phyloP scores from a whole-genome alignment of 1,284 basidiomycete species.

The Marasmius tenuissimus region DNA sequence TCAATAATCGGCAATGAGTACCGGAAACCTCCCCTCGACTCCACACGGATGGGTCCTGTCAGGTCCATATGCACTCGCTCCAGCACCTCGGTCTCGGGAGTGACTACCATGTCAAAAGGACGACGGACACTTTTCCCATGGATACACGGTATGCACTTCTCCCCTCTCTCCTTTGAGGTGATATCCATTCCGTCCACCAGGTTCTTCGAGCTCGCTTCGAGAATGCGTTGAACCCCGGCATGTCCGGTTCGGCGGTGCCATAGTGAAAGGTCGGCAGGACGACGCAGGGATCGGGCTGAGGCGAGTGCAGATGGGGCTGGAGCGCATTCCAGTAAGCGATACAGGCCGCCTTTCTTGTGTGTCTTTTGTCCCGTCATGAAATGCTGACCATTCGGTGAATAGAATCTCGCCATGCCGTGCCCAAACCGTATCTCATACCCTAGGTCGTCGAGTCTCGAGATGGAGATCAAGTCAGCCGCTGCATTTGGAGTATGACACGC shows the following conservation, averaged over 20 bases:
- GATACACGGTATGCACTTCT: slow-evolving; percentile 5
- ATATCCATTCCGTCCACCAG: slow-evolving; percentile 9
- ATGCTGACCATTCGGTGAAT: neutral
- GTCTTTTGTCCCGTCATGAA: neutral
- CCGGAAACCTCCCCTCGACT: neutral
- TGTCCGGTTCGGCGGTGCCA: slow-evolving; percentile 7
- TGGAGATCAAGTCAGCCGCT: neutral
- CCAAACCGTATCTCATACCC: neutral
- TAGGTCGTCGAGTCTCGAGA: neutral
- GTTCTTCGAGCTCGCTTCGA: neutral
- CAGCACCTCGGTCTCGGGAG: neutral
- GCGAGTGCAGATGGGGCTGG: neutral
- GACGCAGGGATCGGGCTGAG: neutral
- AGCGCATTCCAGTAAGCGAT: neutral
- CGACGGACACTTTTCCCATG: neutral
- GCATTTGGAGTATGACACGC: slow-evolving; percentile 1
- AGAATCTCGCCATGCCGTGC: neutral
- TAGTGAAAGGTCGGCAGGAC: neutral
- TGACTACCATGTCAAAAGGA: slow-evolving; percentile 5
- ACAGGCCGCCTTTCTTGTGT: neutral
- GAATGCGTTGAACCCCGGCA: neutral
- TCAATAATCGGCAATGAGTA: neutral
- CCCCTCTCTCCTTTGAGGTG: neutral
- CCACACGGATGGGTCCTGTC: neutral
- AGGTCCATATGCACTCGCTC: neutral